A percentile compares a stretch with the other conserved stretches of the same genome.
phyloP scores from a whole-genome alignment of 306 rosid genomes.

The Ammopiptanthus mongolicus region DNA sequence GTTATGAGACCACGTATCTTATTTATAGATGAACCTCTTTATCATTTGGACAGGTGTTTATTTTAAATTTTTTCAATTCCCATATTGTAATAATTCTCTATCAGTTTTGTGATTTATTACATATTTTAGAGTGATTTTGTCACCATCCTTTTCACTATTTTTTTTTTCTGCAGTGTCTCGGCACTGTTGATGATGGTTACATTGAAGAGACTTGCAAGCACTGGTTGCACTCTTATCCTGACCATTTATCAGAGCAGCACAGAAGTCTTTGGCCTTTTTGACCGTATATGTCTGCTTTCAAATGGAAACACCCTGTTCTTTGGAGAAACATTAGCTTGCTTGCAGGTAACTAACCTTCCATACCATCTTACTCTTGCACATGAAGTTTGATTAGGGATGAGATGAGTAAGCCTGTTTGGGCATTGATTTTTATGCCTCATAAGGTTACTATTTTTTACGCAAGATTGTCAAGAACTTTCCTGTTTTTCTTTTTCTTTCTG shows the following conservation, averaged over 20 bases:
- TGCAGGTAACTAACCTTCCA: constrained; percentile 62
- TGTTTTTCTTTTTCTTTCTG: neutral
- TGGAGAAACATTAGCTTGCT: constrained; percentile 96
- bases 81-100: neutral
- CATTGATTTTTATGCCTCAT: constrained; percentile 1
- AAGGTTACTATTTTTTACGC: neutral
- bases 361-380: neutral
- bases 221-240: constrained; percentile 81
- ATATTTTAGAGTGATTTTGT: neutral
- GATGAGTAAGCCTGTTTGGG: neutral
- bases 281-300: constrained; percentile 94
- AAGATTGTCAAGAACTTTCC: neutral
- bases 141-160: constrained; percentile 4
- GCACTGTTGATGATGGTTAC: constrained; percentile 99
- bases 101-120: constrained; percentile 12
- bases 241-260: constrained; percentile 98
- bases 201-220: constrained; percentile 93
- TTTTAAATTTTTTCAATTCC: neutral
- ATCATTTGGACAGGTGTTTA: constrained; percentile 81
- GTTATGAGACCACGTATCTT: constrained; percentile 93
- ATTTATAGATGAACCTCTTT: constrained; percentile 95
- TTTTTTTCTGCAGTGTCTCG: constrained; percentile 66
- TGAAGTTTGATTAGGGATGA: constrained; percentile 2
- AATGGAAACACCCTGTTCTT: constrained; percentile 96
- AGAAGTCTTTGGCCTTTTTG: constrained; percentile 98